Conservation (phyloP, 2,329 filamentous ascomycete species). For the Talaromyces islandicus region DNA sequence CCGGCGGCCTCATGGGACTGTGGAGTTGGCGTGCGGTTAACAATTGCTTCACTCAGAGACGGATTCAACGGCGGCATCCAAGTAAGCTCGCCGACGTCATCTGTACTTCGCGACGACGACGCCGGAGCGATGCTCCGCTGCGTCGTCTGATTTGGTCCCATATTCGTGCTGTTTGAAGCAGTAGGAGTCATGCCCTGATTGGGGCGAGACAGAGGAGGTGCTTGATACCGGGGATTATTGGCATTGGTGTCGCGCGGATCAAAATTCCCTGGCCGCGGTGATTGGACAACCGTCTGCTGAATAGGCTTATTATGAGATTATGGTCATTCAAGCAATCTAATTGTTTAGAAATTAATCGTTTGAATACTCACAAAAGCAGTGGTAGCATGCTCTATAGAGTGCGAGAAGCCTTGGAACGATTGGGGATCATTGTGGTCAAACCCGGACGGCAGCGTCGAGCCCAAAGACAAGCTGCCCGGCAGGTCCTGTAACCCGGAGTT, state of each 20-base stretch:
- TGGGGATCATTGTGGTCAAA: slow-evolving; percentile 20
- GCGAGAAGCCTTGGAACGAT: slow-evolving; percentile 22
- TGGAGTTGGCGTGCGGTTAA: background rate
- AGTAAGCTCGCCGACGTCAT: slow-evolving; percentile 13
- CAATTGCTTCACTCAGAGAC: slow-evolving; percentile 10
- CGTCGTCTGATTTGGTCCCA: background rate
- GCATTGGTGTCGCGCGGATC: slow-evolving; percentile 5
- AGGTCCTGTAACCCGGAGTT: slow-evolving; percentile 14
- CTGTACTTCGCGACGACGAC: slow-evolving; percentile 1
- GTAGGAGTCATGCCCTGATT: background rate
- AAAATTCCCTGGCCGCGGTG: slow-evolving; percentile 3
- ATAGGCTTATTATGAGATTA: background rate
- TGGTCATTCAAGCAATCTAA: background rate
- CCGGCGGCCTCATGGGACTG: slow-evolving; percentile 18
- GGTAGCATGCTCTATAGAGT: slow-evolving; percentile 15
- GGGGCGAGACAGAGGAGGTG: slow-evolving; percentile 1
- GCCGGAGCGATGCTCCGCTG: slow-evolving; percentile 8
- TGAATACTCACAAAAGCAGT: slow-evolving; percentile 3
- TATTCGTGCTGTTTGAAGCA: background rate
- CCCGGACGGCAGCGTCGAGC: slow-evolving; percentile 17
- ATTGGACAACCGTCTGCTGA: background rate
- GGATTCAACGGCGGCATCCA: slow-evolving; percentile 15
- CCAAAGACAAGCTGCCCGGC: slow-evolving; percentile 16
- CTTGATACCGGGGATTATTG: slow-evolving; percentile 10
- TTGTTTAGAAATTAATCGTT: background rate